These are phyloP conservation scores for Thraustochytrium sp. DNA, from an alignment of 352 stramenopile genomes.

Conservation along the genomic window DNA sequence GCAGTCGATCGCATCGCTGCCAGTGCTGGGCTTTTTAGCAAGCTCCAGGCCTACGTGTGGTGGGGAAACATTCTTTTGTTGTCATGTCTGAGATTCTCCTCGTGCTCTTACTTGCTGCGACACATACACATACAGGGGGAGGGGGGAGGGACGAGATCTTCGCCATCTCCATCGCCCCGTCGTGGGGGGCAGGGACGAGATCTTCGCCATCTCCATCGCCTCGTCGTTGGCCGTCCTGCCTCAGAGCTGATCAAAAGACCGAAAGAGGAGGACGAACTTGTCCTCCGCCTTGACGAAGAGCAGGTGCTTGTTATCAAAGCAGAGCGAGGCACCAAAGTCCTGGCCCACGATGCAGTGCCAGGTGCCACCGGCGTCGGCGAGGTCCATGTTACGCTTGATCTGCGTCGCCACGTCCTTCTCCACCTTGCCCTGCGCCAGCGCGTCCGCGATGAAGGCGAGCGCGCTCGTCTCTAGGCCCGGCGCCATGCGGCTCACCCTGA, in stretches of 20 bases:
- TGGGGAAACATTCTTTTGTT: no score
- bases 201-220: no score
- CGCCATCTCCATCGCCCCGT: no score
- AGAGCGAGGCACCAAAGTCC: slow-evolving; percentile 38
- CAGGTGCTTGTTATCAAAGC: slow-evolving; percentile 40
- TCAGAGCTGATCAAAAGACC: slow-evolving; percentile 24
- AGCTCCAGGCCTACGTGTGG: no score
- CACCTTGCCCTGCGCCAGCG: slow-evolving; percentile 13
- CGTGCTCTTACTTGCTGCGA: no score
- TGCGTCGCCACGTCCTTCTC: slow-evolving; percentile 35
- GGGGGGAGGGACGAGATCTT: no score
- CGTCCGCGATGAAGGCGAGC: slow-evolving; percentile 9
- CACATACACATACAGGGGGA: no score
- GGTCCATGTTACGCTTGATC: slow-evolving; percentile 41
- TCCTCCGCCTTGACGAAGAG: slow-evolving; percentile 37
- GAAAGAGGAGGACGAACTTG: slow-evolving; percentile 27
- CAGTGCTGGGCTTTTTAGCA: no score
- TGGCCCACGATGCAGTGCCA: slow-evolving; percentile 42
- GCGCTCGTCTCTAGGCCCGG: background rate
- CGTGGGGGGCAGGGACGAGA: no score
- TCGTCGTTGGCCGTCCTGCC: no score
- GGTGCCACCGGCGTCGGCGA: background rate
- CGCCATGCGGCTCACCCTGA: background rate
- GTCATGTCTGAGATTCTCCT: no score
- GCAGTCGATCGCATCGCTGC: no score